These are phyloP conservation scores for Adansonia grandidieri DNA, from an alignment of 441 rosid genomes.

Conservation along the genomic window DNA sequence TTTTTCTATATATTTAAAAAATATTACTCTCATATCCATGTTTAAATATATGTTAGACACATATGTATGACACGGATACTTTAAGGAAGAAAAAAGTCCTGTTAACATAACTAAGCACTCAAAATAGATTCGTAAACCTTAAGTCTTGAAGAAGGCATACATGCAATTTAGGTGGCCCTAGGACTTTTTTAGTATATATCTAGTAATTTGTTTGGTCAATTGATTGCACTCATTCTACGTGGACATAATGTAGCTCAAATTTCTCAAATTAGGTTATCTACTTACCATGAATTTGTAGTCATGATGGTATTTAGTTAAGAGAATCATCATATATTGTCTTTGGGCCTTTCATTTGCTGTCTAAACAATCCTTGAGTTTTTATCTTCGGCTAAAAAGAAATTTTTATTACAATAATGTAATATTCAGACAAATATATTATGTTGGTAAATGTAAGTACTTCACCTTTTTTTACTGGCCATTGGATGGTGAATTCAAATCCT, in stretches of 20 bases:
- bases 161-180: too few species aligned
- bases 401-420: neutral
- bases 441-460: neutral
- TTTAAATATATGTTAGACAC: too few species aligned
- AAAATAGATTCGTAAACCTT: neutral
- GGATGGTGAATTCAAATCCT: neutral
- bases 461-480: neutral
- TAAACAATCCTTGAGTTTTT: neutral
- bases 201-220: neutral
- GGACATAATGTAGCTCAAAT: neutral
- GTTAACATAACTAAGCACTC: too few species aligned
- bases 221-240: neutral
- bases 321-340: slow-evolving; percentile 8
- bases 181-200: neutral
- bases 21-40: too few species aligned
- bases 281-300: neutral
- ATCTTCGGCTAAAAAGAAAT: neutral
- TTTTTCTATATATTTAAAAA: too few species aligned
- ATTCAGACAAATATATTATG: neutral
- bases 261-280: neutral
- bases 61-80: too few species aligned
- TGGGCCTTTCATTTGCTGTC: neutral
- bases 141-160: neutral
- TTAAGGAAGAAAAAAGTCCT: too few species aligned
- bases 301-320: neutral